Conservation (phyloP, 768 basidiomycete species). For the Vishniacozyma victoriae region DNA sequence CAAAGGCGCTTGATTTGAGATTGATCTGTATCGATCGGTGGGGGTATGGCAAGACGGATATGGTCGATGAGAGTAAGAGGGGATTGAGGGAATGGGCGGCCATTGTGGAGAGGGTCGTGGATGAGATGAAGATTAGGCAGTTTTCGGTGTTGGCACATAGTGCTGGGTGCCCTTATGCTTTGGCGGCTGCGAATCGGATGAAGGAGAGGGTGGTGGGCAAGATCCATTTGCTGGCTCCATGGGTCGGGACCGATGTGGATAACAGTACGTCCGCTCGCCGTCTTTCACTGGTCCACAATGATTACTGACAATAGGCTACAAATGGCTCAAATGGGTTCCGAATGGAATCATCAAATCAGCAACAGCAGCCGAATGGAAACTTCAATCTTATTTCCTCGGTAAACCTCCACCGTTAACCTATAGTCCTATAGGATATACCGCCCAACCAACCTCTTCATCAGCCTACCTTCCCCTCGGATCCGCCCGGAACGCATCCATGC, state of each 20-base stretch:
- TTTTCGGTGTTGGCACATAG: conserved; percentile 93
- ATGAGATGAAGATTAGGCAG: conserved; percentile 65
- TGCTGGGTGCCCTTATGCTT: conserved; percentile 88
- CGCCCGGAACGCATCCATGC: no score
- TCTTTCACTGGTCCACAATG: not conserved
- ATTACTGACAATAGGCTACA: conserved; percentile 58
- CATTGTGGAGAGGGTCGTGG: conserved; percentile 84
- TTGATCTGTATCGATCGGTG: conserved; percentile 92
- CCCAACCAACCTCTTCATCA: conserved; percentile 43
- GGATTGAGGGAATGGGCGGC: conserved; percentile 86
- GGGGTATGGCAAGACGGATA: conserved; percentile 85
- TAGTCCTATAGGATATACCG: conserved; percentile 78
- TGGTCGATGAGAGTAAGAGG: conserved; percentile 55
- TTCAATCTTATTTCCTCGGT: conserved; percentile 95
- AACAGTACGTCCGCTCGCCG: conserved; percentile 57
- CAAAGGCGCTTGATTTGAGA: conserved; percentile 73
- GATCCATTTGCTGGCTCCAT: conserved; percentile 84
- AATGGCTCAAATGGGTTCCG: conserved; percentile 95
- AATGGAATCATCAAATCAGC: conserved; percentile 88
- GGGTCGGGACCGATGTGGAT: conserved; percentile 82
- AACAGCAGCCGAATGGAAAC: conserved; percentile 93
- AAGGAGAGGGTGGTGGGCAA: conserved; percentile 73
- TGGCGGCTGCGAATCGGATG: conserved; percentile 74
- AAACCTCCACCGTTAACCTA: conserved; percentile 76
- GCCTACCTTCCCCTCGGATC: conserved; percentile 3